A percentile compares a stretch with the other conserved stretches of the same genome.
These are phyloP conservation scores for Pseudogymnoascus sp. DNA, from an alignment of 2,329 filamentous ascomycete species.

Conservation along the genomic window DNA sequence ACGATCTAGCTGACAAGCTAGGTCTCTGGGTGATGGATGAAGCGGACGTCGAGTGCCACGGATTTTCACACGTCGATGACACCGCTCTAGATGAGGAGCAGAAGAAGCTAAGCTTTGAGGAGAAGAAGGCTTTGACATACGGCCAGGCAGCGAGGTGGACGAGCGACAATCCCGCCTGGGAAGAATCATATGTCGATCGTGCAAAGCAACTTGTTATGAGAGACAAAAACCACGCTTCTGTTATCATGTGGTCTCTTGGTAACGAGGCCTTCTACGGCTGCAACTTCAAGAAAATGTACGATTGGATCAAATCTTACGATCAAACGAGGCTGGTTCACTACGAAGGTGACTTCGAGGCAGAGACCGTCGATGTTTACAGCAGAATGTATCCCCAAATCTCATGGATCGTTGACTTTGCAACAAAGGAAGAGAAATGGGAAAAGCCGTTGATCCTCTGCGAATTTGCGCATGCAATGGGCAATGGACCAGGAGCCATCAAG, in stretches of 20 bases:
- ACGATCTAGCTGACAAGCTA: slow-evolving; percentile 52
- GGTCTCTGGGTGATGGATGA: slow-evolving; percentile 51
- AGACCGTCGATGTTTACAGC: slow-evolving; percentile 8
- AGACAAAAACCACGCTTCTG: slow-evolving; percentile 44
- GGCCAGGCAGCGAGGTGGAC: slow-evolving; percentile 33
- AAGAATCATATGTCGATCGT: slow-evolving; percentile 43
- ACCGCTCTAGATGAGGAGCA: neutral
- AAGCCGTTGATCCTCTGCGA: slow-evolving; percentile 52
- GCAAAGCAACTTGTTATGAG: slow-evolving; percentile 41
- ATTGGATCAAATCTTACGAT: slow-evolving; percentile 9
- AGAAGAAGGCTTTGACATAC: slow-evolving; percentile 33
- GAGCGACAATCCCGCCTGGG: slow-evolving; percentile 36
- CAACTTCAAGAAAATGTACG: slow-evolving; percentile 45
- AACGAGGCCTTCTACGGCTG: slow-evolving; percentile 47
- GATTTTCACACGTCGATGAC: slow-evolving; percentile 24
- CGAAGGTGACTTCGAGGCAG: slow-evolving; percentile 6
- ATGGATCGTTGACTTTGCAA: slow-evolving; percentile 8
- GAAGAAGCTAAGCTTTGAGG: slow-evolving; percentile 30
- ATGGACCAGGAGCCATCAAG: slow-evolving; percentile 57
- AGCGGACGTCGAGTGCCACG: slow-evolving; percentile 41
- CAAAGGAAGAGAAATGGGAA: neutral
- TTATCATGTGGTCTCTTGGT: slow-evolving; percentile 47
- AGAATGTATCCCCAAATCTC: slow-evolving; percentile 8
- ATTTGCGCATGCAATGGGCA: slow-evolving; percentile 58
- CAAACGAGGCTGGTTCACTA: slow-evolving; percentile 8